These are phyloP conservation scores for Houttuynia cordata DNA, from an alignment of 164 flowering plant genomes.

Conservation along the genomic window DNA sequence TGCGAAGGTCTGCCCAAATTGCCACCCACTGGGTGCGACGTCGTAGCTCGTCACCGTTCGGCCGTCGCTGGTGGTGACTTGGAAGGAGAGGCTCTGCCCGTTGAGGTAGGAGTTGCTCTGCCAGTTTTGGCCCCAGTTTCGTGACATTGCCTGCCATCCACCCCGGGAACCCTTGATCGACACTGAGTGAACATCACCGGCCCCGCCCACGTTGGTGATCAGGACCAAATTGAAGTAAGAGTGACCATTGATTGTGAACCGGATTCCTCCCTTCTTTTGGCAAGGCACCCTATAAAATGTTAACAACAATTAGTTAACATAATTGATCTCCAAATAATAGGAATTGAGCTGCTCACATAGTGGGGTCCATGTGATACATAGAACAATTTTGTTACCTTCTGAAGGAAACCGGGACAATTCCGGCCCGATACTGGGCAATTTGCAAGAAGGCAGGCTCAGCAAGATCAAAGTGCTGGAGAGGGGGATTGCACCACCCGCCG, in stretches of 20 bases:
- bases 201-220: constrained; percentile 38
- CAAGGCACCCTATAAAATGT: constrained; percentile 27
- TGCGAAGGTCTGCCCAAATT: constrained; percentile 35
- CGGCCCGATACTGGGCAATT: constrained; percentile 33
- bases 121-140: constrained; percentile 57
- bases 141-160: constrained; percentile 35
- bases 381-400: constrained; percentile 16
- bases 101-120: constrained; percentile 28
- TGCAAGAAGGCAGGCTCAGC: constrained; percentile 38
- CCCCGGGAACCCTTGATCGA: constrained; percentile 30
- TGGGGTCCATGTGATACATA: background rate
- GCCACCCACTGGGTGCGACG: constrained; percentile 31
- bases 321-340: background rate
- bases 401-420: constrained; percentile 33
- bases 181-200: constrained; percentile 31
- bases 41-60: constrained; percentile 22
- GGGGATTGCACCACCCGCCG: constrained; percentile 50
- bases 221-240: constrained; percentile 39
- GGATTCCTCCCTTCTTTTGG: constrained; percentile 36
- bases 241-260: constrained; percentile 42
- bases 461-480: constrained; percentile 35
- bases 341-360: no score
- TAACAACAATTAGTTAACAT: background rate
- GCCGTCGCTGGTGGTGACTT: constrained; percentile 39
- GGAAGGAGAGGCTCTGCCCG: constrained; percentile 41